Evolutionary conservation across 1,284 basidiomycete genomes (phyloP), one percentile per base, ranked within the genome.

Genomic region (Boletus sp.): DNA sequence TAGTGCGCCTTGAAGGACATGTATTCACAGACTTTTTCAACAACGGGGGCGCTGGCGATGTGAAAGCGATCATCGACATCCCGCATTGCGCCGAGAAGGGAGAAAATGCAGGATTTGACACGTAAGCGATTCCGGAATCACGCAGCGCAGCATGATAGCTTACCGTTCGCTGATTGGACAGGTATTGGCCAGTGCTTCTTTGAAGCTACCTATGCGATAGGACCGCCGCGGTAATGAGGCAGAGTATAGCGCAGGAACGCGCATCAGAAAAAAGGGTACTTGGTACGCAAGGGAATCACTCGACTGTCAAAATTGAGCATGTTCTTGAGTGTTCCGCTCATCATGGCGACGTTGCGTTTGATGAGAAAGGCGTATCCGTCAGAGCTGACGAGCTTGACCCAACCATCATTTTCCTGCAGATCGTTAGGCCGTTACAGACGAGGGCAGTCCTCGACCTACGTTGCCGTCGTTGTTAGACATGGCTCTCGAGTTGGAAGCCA

Each of bases 21-120:
- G 61, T 90, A 93, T 64, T 93, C 90, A 33, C 85, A 74, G 26
- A 92, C 72, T 60, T 89, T 91, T 64, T 92, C 88, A 2, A 90
- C 79, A 22, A 92, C 81, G 32, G 84, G 76, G 3, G 79, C 84
- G 25, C 88, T 90, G 58, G 1, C 5, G 8, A 26, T 4, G 27
- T 20, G 40, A 34, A 48, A 43, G 38, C 20, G 38, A 45, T 9
- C 1, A 14, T 2, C 5, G 23, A 37, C 4, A 14, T 12, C 14
- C 32, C 37, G n/a, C 16, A 16, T 33, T 6, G 4, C 3, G 12
- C 25, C 14, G n/a, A 33, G 38, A n/a, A n/a, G n/a, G n/a, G 40
- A 20, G 27, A 34, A 40, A 35, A 38, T n/a, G 29, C 13, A 44
- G 25, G 27, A 26, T 10, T 23, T 19, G n/a, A n/a, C n/a, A 10